Base-by-base conservation (phyloP, 345 rosid genomes). In the Corymbia maculata region DNA sequence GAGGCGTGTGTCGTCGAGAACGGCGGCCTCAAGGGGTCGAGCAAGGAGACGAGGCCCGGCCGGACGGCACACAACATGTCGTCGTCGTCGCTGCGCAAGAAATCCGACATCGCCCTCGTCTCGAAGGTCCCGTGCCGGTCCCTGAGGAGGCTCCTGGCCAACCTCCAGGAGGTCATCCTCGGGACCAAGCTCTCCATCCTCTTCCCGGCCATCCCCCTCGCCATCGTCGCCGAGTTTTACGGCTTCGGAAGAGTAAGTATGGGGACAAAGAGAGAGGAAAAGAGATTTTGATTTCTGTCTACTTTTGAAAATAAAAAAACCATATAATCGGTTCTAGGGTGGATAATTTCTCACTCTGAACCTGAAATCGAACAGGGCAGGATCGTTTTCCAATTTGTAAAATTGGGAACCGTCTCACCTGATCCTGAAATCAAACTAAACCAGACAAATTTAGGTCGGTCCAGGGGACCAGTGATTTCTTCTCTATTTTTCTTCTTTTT, bases 31-130 rank as follows among this genome's bases (percentile, higher is more conserved):
- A 96, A 96, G 92, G 95, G 93, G 0, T 84, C 88, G 51, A 89
- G 90, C 93, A 94, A 91, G 91, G 98, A 97, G 92, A 91, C 68
- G 47, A 87, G 96, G 87, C 98, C 91, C 87, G 95, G 95, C n/a
- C 92, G 95, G 87, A 97, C 96, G 1, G 97, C 96, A 0, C 98
- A 96, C 89, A 97, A 95, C 95, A 92, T 93, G 99, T 97, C 98
- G 0, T 95, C 98, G 3, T 96, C 99, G 0, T 96, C 98, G 0
- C 45, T 97, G 89, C 89, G 99, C 88, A 96, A 94, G 89, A 96
- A 93, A 88, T 97, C 99, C 51, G 99, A 97, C 87, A 85, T 95
- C 7, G 91, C 90, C 15, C 90, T 96, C 45, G 93, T 96, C 32
- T 93, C 95, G 1, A 95, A 92, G 88, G 91, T 96, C 22, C 96